These are phyloP conservation scores for Kuraishia capsulata DNA, from an alignment of 805 yeast genomes.

Conservation along the genomic window DNA sequence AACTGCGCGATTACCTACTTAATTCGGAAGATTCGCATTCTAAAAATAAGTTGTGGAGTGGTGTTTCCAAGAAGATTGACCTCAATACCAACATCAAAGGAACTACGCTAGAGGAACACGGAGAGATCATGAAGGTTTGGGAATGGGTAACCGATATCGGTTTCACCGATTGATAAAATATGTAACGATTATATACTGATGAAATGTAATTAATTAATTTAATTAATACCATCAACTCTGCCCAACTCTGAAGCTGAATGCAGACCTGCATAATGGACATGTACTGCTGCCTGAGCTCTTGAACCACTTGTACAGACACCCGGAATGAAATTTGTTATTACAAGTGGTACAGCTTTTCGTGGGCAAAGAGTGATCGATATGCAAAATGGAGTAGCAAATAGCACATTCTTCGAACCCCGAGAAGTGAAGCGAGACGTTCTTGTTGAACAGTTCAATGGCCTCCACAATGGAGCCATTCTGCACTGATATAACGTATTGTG, in stretches of 20 bases:
- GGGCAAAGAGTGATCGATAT: constrained; percentile 86
- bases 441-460: constrained; percentile 58
- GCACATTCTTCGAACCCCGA: constrained; percentile 97
- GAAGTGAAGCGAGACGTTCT: constrained; percentile 75
- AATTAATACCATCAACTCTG: too few species aligned
- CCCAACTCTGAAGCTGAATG: constrained; percentile 35
- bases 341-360: constrained; percentile 84
- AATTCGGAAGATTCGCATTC: constrained; percentile 20
- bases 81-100: constrained; percentile 55
- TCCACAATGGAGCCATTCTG: constrained; percentile 67
- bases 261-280: constrained; percentile 87
- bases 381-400: constrained; percentile 87
- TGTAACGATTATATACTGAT: too few species aligned
- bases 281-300: constrained; percentile 87
- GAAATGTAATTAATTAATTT: too few species aligned
- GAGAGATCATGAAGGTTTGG: constrained; percentile 84
- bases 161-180: too few species aligned
- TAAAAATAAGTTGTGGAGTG: constrained; percentile 49
- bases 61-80: constrained; percentile 48
- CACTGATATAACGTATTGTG: constrained; percentile 71
- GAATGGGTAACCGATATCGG: constrained; percentile 58
- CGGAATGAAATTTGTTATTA: constrained; percentile 89
- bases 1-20: constrained; percentile 58
- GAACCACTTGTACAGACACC: constrained; percentile 95
- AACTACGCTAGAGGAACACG: constrained; percentile 63